Evolutionary conservation across 2,329 filamentous ascomycete genomes (phyloP), one percentile per base, ranked within the genome.

Genomic region (Talaromyces sp.): DNA sequence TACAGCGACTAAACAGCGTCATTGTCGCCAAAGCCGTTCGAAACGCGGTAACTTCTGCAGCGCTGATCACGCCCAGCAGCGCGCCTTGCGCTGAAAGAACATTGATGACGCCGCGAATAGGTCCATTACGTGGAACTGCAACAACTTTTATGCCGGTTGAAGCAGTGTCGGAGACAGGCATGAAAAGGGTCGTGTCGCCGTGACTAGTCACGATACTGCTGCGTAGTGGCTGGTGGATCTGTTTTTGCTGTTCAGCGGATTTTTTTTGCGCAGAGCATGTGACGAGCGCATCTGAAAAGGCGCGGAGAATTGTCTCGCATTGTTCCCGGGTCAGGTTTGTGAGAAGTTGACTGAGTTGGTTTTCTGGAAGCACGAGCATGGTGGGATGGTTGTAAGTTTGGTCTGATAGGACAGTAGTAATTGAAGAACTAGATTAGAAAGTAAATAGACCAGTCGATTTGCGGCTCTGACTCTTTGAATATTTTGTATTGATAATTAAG

Each of bases 11-110:
- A 35, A 91, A 79, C 0, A 91, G 80, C 27, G 87, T 85, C 58
- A 88, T 84, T 3, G 88, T 88, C 1, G 85, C 85, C 11, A 93
- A 79, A 0, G 90, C 88, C 0, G 91, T 94, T 62, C 91, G 86
- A 74, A 93, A 94, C 3, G 88, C 90, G 0, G 91, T 94, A 32
- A 93, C 77, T 52, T 89, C 86, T 61, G 84, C 83, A 17, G 90
- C 89, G 67, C 91, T 88, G 41, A 94, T 76, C 59, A 93, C 81
- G 4, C 88, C 90, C 5, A 84, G 74, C 0, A 89, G 82, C 11
- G 78, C 74, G 48, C 90, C 90, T 24, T 81, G 77, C 1, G 83
- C 80, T 0, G 79, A 78, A 75, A 90, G 88, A 54, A 93, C 78
- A 29, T 88, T 89, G 56, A 93, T 80, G 8, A 88, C 85, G 19